These are phyloP conservation scores for Erodium moschatum DNA, from an alignment of 441 rosid species.

Conservation along the genomic window DNA sequence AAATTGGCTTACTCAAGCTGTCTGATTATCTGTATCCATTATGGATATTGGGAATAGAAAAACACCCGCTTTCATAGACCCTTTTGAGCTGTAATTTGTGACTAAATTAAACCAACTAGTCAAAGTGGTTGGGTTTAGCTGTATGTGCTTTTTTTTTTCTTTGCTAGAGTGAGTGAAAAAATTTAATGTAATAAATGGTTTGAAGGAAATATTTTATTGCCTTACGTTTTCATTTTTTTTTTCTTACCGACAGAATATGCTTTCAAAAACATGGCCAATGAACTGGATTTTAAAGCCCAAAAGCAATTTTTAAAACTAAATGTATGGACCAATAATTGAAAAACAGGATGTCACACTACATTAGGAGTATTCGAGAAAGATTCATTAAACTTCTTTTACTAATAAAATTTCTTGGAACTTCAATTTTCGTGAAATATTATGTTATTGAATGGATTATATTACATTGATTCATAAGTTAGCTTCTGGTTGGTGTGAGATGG, in stretches of 20 bases:
- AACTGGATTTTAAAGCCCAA: background rate
- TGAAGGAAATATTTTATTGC: no score
- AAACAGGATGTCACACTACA: no score
- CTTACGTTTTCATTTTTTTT: background rate
- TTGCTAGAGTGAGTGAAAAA: background rate
- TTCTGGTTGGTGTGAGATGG: background rate
- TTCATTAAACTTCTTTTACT: no score
- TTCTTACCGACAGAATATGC: background rate
- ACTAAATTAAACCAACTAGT: background rate
- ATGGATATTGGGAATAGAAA: background rate
- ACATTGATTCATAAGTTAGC: background rate
- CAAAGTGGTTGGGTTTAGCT: background rate
- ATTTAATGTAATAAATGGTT: background rate
- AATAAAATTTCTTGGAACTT: background rate
- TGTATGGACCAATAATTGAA: no score
- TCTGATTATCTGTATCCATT: background rate
- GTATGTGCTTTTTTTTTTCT: background rate
- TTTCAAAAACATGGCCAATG: background rate
- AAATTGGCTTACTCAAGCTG: background rate
- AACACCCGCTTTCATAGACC: background rate
- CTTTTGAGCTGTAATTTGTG: background rate
- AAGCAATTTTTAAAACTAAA: no score
- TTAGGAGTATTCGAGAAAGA: no score
- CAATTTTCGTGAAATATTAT: background rate
- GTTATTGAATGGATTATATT: background rate